Conservation (phyloP, 2,329 filamentous ascomycete species). For the Colletotrichum simmondsii region DNA sequence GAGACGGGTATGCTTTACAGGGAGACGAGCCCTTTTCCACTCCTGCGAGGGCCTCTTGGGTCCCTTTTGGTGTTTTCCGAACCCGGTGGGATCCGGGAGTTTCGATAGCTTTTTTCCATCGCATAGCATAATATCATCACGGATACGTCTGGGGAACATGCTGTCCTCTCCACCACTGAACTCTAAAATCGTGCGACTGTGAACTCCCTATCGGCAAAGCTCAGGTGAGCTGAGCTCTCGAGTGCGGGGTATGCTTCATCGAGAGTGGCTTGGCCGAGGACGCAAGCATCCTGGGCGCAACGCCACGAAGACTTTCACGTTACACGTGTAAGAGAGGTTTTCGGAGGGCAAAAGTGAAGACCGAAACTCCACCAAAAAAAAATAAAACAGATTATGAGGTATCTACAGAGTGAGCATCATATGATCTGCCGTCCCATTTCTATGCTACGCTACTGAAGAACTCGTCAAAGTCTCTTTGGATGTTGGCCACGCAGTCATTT, state of each 20-base stretch:
- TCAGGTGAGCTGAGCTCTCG: not conserved
- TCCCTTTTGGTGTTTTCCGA: not conserved
- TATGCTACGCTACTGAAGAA: slow-evolving; percentile 49
- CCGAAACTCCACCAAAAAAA: not conserved
- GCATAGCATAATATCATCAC: slow-evolving; percentile 29
- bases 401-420: not conserved
- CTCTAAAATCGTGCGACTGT: not conserved
- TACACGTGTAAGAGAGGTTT: not conserved
- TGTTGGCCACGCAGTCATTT: slow-evolving; percentile 68
- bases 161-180: not conserved
- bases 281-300: not conserved
- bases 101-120: not conserved
- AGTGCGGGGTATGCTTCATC: slow-evolving; percentile 8
- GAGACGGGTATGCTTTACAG: not conserved
- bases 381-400: not conserved
- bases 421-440: slow-evolving; percentile 24
- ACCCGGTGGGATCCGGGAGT: not conserved
- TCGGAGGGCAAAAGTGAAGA: not conserved
- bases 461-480: slow-evolving; percentile 62
- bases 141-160: not conserved
- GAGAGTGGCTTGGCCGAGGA: slow-evolving; percentile 9
- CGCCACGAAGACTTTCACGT: slow-evolving; percentile 8
- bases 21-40: not conserved
- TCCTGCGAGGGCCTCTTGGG: not conserved
- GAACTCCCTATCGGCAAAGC: not conserved